phyloP scores from a whole-genome alignment of 139 green algal species.

The Chlorella sp. region DNA sequence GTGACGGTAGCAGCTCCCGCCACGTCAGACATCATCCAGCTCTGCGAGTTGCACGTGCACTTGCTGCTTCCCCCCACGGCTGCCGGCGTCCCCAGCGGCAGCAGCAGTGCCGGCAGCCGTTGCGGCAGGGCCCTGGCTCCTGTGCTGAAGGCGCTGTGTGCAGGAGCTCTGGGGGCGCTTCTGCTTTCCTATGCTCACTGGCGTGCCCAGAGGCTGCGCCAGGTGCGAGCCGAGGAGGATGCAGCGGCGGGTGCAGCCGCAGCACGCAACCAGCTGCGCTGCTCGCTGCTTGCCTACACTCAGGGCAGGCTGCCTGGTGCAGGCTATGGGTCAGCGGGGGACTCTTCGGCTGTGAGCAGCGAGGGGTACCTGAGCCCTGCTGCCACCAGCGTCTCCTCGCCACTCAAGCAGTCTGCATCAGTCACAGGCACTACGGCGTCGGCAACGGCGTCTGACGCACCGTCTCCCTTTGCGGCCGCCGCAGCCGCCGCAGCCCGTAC shows the following conservation, averaged over 20 bases:
- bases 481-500: too few species aligned
- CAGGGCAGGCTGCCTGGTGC: too few species aligned
- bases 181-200: neutral
- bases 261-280: neutral
- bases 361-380: too few species aligned
- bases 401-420: too few species aligned
- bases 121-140: neutral
- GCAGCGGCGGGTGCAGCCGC: neutral
- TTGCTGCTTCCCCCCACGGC: neutral
- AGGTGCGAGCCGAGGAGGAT: neutral
- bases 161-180: neutral
- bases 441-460: too few species aligned
- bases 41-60: neutral
- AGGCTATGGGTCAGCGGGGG: too few species aligned
- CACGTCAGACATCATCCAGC: neutral
- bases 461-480: too few species aligned
- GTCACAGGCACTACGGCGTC: too few species aligned
- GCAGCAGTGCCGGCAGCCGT: neutral
- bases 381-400: too few species aligned
- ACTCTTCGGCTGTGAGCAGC: too few species aligned
- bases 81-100: neutral
- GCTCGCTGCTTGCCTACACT: neutral
- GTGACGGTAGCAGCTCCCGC: neutral
- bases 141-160: neutral
- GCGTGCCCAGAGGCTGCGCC: neutral